These are phyloP conservation scores for Solanum ahanhuiri DNA, from an alignment of 257 asterid species.

Conservation along the genomic window DNA sequence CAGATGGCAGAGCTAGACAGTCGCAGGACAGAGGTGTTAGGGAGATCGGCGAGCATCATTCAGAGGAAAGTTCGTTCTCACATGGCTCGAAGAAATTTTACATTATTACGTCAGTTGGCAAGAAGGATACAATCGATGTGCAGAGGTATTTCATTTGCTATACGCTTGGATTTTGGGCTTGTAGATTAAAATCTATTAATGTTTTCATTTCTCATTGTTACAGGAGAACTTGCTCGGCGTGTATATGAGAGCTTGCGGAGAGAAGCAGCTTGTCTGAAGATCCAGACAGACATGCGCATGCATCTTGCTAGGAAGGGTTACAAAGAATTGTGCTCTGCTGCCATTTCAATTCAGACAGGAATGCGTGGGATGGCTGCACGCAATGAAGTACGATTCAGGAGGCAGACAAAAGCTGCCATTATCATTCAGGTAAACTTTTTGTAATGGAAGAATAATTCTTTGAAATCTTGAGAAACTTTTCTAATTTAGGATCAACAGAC, in stretches of 20 bases:
- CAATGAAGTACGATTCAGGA: background rate
- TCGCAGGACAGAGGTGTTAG: slow-evolving; percentile 83
- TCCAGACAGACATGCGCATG: slow-evolving; percentile 10
- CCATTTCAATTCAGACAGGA: slow-evolving; percentile 5
- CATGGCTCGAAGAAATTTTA: slow-evolving; percentile 56
- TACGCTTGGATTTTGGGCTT: background rate
- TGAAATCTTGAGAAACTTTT: background rate
- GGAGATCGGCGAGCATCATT: slow-evolving; percentile 90
- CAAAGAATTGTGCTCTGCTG: slow-evolving; percentile 2
- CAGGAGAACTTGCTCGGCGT: slow-evolving; percentile 8
- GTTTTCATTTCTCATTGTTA: background rate
- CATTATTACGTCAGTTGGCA: slow-evolving; percentile 53
- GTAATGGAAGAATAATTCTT: background rate
- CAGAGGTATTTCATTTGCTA: slow-evolving; percentile 51
- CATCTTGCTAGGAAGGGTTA: slow-evolving; percentile 4
- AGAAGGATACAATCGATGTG: slow-evolving; percentile 65
- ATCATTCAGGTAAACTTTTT: slow-evolving; percentile 7
- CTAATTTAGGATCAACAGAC: background rate
- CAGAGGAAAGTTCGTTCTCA: slow-evolving; percentile 88
- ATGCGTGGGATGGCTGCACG: slow-evolving; percentile 8
- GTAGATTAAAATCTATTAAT: background rate
- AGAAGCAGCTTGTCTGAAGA: slow-evolving; percentile 17
- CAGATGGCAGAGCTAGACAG: slow-evolving; percentile 98
- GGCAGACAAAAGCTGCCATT: slow-evolving; percentile 10
- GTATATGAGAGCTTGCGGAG: slow-evolving; percentile 3